Evolutionary conservation across 306 rosid species (phyloP).

Genomic region (Ceratonia siliqua): DNA sequence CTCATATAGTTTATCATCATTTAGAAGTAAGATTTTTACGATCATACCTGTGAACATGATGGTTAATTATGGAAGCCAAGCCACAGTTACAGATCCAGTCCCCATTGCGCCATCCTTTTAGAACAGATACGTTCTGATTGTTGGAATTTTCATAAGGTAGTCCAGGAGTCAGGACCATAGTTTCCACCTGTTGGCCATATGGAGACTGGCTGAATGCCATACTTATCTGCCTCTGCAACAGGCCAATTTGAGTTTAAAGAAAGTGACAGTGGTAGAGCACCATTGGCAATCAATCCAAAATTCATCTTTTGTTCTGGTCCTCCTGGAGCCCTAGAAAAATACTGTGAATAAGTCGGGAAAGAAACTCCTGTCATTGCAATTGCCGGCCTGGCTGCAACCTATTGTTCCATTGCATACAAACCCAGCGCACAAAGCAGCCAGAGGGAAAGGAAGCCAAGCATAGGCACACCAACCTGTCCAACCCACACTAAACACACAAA

Average conservation of each 20-base stretch:
- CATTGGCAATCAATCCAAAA: slow-evolving; percentile 66
- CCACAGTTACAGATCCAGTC: slow-evolving; percentile 96
- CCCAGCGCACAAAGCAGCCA: slow-evolving; percentile 81
- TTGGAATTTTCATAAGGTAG: slow-evolving; percentile 54
- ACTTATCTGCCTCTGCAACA: slow-evolving; percentile 60
- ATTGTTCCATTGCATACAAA: slow-evolving; percentile 79
- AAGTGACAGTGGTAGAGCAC: slow-evolving; percentile 50
- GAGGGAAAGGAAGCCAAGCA: slow-evolving; percentile 66
- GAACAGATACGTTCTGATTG: slow-evolving; percentile 48
- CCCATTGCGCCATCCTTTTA: slow-evolving; percentile 89
- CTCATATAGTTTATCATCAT: slow-evolving; percentile 13
- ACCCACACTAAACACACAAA: slow-evolving; percentile 80
- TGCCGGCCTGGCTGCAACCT: slow-evolving; percentile 96
- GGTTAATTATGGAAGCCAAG: slow-evolving; percentile 95
- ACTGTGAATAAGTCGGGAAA: slow-evolving; percentile 68
- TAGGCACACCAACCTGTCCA: slow-evolving; percentile 86
- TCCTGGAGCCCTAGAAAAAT: slow-evolving; percentile 70
- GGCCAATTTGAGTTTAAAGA: slow-evolving; percentile 66
- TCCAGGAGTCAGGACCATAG: slow-evolving; percentile 52
- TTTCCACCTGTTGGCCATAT: slow-evolving; percentile 59
- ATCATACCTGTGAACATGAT: slow-evolving; percentile 82
- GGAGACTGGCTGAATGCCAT: slow-evolving; percentile 59
- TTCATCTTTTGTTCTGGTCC: slow-evolving; percentile 67
- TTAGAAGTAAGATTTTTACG: slow-evolving; percentile 10
- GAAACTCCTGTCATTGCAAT: slow-evolving; percentile 80